Base-by-base conservation (phyloP, 2,329 filamentous ascomycete genomes). In the Aspergillus sp. region DNA sequence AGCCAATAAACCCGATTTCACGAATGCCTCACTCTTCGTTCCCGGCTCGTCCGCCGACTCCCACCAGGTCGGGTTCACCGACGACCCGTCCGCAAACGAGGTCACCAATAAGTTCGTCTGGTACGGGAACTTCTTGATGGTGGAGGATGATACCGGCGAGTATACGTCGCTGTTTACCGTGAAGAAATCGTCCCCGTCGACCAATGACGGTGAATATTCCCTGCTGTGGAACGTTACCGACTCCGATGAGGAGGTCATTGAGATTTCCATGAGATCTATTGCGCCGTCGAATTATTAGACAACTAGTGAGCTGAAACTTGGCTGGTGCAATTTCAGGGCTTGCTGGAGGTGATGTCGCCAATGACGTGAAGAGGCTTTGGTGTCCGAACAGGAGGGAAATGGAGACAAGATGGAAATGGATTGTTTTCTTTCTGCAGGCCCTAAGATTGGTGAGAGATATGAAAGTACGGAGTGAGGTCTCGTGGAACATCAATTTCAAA, bases 221-320 rank as follows among this genome's bases (percentile, higher is more conserved):
- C 55, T 64, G 31, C 55, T 54, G 36, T 64, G 59, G 57, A 64
- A 64, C 32, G 57, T 57, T 9, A 64, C 60, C 6, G 59, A 59
- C 14, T 50, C 57, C 1, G 49, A 54, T 20, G 57, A 57, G 45
- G 62, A 57, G 2, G 55, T 57, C 1, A 56, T 60, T 22, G 26
- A 50, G 16, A 26, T 62, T 39, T 52, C 52, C 1, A 62, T 60
- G 60, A 50, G 57, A 51, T 59, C 57, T 9, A 49, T 64, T 55
- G 57, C 55, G 9, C 62, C 60, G 14, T 62, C 57, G 10, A 56
- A 56, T 4, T 4, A 29, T 11, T 36, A 42, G 4, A 12, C 3
- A 16, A 16, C 11, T 5, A 5, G 46, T 49, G 5, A 3, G 16
- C 6, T 29, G 26, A 1, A 29, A 9, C 2, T 9, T 2, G 4